These are phyloP conservation scores for Austroboletus novae-zelandiae DNA, from an alignment of 1,284 basidiomycete species.

Conservation along the genomic window DNA sequence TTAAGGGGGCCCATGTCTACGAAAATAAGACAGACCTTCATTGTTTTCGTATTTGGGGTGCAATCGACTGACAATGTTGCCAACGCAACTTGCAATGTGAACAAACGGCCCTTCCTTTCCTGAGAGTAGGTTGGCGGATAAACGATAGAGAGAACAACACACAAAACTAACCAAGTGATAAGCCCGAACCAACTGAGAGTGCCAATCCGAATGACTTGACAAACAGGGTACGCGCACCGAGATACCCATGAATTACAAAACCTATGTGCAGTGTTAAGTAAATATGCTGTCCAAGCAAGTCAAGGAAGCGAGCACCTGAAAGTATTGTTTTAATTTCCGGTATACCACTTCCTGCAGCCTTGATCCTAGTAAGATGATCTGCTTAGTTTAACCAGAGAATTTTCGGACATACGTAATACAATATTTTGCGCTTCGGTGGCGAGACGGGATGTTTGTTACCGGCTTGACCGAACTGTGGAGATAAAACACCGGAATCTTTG, in stretches of 20 bases:
- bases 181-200: conserved; percentile 86
- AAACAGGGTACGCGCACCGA: conserved; percentile 86
- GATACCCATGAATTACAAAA: conserved; percentile 98
- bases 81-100: conserved; percentile 93
- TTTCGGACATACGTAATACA: conserved; percentile 71
- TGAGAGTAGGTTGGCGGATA: conserved; percentile 14
- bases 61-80: conserved; percentile 90
- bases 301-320: conserved; percentile 53
- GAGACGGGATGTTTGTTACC: conserved; percentile 25
- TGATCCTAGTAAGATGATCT: conserved; percentile 31
- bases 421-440: conserved; percentile 58
- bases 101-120: conserved; percentile 96
- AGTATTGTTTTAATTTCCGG: conserved; percentile 97
- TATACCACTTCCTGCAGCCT: conserved; percentile 93
- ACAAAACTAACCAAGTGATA: conserved; percentile 65
- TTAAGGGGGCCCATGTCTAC: not conserved
- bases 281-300: not conserved
- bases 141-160: conserved; percentile 6
- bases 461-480: conserved; percentile 44
- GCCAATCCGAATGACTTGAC: conserved; percentile 92
- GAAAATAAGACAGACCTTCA: conserved; percentile 57
- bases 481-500: conserved; percentile 78
- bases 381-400: conserved; percentile 8
- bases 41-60: conserved; percentile 91
- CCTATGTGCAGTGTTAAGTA: conserved; percentile 41